Evolutionary conservation across 345 rosid species (phyloP).

Genomic region (Dovyalis caffra): DNA sequence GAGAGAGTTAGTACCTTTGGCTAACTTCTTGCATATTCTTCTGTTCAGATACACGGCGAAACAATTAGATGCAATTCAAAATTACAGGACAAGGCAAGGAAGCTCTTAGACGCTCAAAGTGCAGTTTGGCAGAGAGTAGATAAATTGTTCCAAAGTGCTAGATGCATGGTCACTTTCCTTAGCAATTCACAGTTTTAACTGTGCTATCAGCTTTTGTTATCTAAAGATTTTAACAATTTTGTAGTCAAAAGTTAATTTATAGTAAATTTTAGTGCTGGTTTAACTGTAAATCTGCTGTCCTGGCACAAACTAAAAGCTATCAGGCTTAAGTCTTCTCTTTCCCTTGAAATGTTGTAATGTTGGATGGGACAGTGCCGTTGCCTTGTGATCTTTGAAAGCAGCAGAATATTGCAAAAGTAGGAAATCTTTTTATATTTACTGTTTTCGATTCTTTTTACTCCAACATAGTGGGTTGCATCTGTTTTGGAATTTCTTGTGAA

Average conservation of each 20-base stretch:
- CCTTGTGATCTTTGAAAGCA: neutral
- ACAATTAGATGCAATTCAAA: slow-evolving; percentile 59
- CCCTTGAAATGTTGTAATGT: neutral
- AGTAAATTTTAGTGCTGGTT: neutral
- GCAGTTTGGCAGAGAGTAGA: slow-evolving; percentile 83
- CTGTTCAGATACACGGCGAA: slow-evolving; percentile 83
- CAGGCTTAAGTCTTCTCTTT: neutral
- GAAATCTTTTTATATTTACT: neutral
- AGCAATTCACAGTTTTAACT: slow-evolving; percentile 81
- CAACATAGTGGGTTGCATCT: too few species aligned
- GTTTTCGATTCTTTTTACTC: too few species aligned
- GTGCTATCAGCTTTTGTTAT: neutral
- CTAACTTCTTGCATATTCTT: slow-evolving; percentile 7
- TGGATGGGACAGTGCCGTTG: neutral
- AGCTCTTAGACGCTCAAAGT: slow-evolving; percentile 69
- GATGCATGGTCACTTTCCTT: slow-evolving; percentile 90
- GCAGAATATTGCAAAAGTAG: neutral
- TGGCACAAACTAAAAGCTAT: neutral
- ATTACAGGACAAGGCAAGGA: slow-evolving; percentile 66
- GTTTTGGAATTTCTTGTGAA: too few species aligned
- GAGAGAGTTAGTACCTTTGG: too few species aligned
- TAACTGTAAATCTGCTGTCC: neutral
- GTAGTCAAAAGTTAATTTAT: neutral
- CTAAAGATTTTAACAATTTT: neutral
- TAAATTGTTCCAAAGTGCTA: slow-evolving; percentile 74